Base-by-base conservation (phyloP, 2,329 filamentous ascomycete genomes). In the Xylariaceae sp. region DNA sequence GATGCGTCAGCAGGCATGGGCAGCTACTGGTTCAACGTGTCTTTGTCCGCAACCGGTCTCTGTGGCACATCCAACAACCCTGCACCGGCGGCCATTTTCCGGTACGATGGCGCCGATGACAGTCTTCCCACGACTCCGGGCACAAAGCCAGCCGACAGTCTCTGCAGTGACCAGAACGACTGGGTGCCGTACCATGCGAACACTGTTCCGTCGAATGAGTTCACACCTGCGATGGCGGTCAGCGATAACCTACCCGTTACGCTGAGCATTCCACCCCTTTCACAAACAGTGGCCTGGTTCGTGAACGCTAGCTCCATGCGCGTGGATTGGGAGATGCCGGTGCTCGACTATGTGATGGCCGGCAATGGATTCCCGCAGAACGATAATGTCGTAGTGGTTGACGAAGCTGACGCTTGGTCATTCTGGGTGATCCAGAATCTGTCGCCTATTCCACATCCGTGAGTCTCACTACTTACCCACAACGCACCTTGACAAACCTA, bases 21-120 rank as follows among this genome's bases (percentile, higher is more conserved):
- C 2, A 74, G 73, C 66, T 77, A 75, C 66, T 77, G 75, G 74
- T 70, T 77, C 60, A 74, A 74, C 50, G 71, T 69, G 13, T 72
- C 70, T 0, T 59, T 70, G 21, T 58, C 59, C 15, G 56, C 58
- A n/a, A 48, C 53, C 15, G 50, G 55, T 24, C 55, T 65, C 29
- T 74, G 73, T 58, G 72, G 72, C 16, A 55, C 55, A 1, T 68
- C 68, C 1, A 61, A 61, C 32, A 72, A 70, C 55, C 48, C 45
- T 1, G 59, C 47, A 32, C 73, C 74, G 0, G 75, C 75, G 0
- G 68, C 72, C 39, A 72, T 77, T 51, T 68, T 76, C 59, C 66
- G 63, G 40, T 77, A 77, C 60, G 62, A 64, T 0, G 71, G 70
- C 21, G 70, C 71, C 8, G 26, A 67, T 2, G 60, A 59, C 3